Conservation (phyloP, 805 yeast species). For the Lachancea waltii region DNA sequence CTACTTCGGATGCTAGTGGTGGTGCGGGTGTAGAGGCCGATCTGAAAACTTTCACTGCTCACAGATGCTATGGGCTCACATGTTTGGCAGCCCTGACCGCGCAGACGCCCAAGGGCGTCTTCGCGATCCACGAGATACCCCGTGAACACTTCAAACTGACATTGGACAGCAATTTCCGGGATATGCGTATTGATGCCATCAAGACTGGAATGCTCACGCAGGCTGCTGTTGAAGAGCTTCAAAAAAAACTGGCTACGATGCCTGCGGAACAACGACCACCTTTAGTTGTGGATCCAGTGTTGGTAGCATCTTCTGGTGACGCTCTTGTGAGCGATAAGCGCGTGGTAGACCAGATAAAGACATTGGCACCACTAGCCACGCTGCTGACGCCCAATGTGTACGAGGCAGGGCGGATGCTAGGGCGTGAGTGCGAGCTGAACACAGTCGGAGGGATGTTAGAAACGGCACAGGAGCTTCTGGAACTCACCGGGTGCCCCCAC, state of each 20-base stretch:
- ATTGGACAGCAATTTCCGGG: constrained; percentile 50
- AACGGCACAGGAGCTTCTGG: constrained; percentile 37
- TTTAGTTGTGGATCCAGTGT: constrained; percentile 74
- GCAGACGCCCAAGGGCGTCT: constrained; percentile 52
- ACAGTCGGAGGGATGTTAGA: constrained; percentile 37
- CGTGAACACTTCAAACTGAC: constrained; percentile 40
- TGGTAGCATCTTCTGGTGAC: constrained; percentile 76
- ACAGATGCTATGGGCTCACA: constrained; percentile 68
- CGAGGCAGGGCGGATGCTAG: constrained; percentile 48
- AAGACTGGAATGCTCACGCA: constrained; percentile 74
- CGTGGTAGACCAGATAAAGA: constrained; percentile 38
- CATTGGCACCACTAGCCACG: constrained; percentile 46
- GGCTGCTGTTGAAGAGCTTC: constrained; percentile 46
- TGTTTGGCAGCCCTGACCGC: constrained; percentile 76
- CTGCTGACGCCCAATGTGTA: constrained; percentile 69
- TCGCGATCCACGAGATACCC: constrained; percentile 38
- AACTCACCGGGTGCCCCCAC: constrained; percentile 39
- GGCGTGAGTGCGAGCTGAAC: constrained; percentile 23
- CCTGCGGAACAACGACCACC: constrained; percentile 29
- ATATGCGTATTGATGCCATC: constrained; percentile 56
- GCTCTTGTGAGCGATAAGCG: constrained; percentile 42
- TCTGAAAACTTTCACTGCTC: constrained; percentile 68
- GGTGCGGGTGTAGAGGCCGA: constrained; percentile 94
- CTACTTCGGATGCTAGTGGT: constrained; percentile 82
- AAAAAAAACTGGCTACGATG: constrained; percentile 31